These are phyloP conservation scores for Westerdykella aurantiaca DNA, from an alignment of 2,329 filamentous ascomycete genomes.

Conservation along the genomic window DNA sequence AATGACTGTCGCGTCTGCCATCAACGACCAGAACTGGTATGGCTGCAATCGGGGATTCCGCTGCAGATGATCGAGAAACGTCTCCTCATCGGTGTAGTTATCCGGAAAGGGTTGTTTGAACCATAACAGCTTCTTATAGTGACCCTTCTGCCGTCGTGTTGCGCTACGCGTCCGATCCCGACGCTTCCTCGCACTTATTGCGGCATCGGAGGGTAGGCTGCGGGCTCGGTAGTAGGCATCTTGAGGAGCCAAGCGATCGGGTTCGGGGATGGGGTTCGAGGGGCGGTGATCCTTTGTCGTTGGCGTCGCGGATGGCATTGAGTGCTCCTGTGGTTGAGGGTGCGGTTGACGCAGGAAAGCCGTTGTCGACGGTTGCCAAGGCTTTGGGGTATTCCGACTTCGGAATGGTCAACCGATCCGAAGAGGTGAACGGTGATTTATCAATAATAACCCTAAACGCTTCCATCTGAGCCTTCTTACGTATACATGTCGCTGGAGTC, in stretches of 20 bases:
- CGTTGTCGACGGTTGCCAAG: no score
- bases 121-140: conserved; percentile 96
- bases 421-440: no score
- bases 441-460: no score
- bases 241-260: conserved; percentile 65
- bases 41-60: conserved; percentile 88
- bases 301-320: no score
- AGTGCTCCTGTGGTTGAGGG: no score
- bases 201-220: conserved; percentile 41
- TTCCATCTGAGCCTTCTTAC: no score
- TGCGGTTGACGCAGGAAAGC: no score
- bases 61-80: conserved; percentile 92
- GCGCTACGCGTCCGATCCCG: conserved; percentile 55
- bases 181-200: conserved; percentile 35
- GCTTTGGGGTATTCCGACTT: no score
- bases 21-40: conserved; percentile 96
- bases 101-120: conserved; percentile 98
- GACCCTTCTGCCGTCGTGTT: conserved; percentile 63
- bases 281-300: no score
- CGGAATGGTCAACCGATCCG: no score
- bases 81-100: conserved; percentile 96
- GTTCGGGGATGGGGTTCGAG: conserved; percentile 9
- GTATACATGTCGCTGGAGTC: no score
- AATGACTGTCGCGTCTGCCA: conserved; percentile 91
- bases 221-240: conserved; percentile 68